Conservation (phyloP, 23 red algal species). For the Gracilariopsis chorda region DNA sequence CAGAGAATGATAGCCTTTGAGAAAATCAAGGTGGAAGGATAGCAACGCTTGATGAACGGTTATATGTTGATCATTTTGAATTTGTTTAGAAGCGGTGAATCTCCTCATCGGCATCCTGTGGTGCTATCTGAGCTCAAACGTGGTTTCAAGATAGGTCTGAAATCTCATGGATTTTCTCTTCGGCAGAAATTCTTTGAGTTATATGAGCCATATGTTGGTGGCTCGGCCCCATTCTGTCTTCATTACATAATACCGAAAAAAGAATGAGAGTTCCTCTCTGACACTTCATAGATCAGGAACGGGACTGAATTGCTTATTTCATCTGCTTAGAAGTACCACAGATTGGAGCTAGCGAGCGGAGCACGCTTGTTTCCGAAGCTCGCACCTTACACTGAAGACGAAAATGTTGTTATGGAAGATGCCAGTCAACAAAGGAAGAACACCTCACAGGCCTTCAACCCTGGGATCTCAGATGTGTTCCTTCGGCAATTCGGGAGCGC, state of each 20-base stretch:
- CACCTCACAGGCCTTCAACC: neutral
- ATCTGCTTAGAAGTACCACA: conserved; percentile 1
- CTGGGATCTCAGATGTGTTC: neutral
- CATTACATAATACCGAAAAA: conserved; percentile 78
- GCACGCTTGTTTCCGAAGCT: conserved; percentile 5
- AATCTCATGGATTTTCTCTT: conserved; percentile 4
- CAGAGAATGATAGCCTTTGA: conserved; percentile 59
- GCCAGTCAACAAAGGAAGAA: neutral
- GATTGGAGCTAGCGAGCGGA: neutral
- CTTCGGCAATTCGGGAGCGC: neutral
- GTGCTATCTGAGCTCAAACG: conserved; percentile 71
- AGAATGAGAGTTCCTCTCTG: conserved; percentile 85
- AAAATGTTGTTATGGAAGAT: neutral
- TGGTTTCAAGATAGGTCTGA: conserved; percentile 75
- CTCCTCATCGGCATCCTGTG: conserved; percentile 5
- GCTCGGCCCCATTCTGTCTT: conserved; percentile 44
- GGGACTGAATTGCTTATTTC: conserved; percentile 76
- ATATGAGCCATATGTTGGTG: conserved; percentile 29
- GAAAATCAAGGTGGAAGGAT: conserved; percentile 3
- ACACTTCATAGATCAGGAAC: conserved; percentile 92
- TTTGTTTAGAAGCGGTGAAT: conserved; percentile 21
- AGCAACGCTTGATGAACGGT: neutral
- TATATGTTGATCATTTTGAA: conserved; percentile 38
- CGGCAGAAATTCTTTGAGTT: conserved; percentile 71
- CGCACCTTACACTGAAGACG: neutral